Evolutionary conservation across 768 basidiomycete species (phyloP).

Genomic region (Mycena sanguinolenta): DNA sequence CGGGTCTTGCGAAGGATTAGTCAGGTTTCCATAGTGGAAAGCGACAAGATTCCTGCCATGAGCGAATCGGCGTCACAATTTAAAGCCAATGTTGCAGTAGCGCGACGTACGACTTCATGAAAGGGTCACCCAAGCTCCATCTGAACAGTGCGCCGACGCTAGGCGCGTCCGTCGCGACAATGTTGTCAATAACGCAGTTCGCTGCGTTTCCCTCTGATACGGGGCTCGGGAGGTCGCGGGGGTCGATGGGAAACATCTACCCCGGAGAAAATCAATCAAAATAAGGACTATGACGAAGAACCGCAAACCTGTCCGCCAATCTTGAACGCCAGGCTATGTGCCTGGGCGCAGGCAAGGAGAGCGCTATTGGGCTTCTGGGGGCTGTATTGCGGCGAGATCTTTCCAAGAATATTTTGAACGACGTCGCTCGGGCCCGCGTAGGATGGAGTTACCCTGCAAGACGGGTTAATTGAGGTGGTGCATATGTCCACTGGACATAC

Average conservation of each 20-base stretch:
- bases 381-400: constrained; percentile 53
- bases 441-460: constrained; percentile 75
- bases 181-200: constrained; percentile 65
- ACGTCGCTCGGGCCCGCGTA: constrained; percentile 79
- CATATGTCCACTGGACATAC: constrained; percentile 48
- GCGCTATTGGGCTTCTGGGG: constrained; percentile 43
- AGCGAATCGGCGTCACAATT: neutral
- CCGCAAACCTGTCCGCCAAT: constrained; percentile 67
- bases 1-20: constrained; percentile 74
- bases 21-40: constrained; percentile 81
- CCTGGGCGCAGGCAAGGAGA: constrained; percentile 62
- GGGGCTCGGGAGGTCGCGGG: constrained; percentile 73
- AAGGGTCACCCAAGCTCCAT: constrained; percentile 82
- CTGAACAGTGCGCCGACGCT: constrained; percentile 65
- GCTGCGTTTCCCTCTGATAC: constrained; percentile 49
- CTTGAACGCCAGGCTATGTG: constrained; percentile 70
- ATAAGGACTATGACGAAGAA: neutral
- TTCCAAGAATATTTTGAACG: constrained; percentile 60
- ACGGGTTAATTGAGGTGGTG: neutral
- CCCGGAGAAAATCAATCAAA: neutral
- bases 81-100: constrained; percentile 2
- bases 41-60: constrained; percentile 66
- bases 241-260: constrained; percentile 75
- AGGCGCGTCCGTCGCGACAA: constrained; percentile 75
- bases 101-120: constrained; percentile 73